Conservation (phyloP, 306 rosid genomes). For the Vigna reflexopilosa region DNA sequence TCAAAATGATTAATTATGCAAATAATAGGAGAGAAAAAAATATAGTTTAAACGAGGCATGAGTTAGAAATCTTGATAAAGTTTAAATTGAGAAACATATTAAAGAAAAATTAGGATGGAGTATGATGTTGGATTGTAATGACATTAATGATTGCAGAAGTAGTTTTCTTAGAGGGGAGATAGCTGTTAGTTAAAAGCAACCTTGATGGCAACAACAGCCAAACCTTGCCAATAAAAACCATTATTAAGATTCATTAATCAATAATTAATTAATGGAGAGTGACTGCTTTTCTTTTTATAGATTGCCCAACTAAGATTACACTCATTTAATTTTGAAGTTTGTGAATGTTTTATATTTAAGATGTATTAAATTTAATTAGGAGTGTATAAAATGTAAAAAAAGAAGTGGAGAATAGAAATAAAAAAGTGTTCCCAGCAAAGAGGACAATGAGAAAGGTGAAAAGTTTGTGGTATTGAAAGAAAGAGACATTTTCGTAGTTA, state of each 20-base stretch:
- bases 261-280: not conserved
- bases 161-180: not conserved
- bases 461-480: constrained; percentile 38
- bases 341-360: too few relatives aligned
- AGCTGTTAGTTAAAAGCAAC: not conserved
- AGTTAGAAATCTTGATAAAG: too few relatives aligned
- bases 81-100: not conserved
- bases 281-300: not conserved
- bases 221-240: not conserved
- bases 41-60: not conserved
- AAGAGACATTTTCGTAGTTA: constrained; percentile 47
- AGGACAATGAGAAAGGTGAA: constrained; percentile 40
- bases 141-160: not conserved
- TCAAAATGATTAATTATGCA: not conserved
- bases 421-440: not conserved
- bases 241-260: not conserved
- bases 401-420: too few relatives aligned
- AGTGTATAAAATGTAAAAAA: too few relatives aligned
- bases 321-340: not conserved
- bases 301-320: not conserved
- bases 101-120: not conserved
- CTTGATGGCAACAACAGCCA: not conserved
- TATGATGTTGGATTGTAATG: not conserved
- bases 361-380: not conserved
- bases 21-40: not conserved